Evolutionary conservation across 1,139 yeast genomes (phyloP).

Genomic region (Candida sanyaensis): DNA sequence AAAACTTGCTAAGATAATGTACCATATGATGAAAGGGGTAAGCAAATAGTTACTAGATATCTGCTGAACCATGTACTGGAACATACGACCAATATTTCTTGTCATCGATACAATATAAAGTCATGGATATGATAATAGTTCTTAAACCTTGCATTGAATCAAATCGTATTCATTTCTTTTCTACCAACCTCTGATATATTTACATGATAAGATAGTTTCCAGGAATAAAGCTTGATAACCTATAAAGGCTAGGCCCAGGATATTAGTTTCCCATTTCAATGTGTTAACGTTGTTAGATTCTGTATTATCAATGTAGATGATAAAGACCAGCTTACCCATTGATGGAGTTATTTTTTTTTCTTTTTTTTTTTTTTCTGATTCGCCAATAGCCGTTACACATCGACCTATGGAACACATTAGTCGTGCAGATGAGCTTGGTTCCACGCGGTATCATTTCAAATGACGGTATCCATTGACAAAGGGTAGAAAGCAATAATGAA

Average conservation of each 20-base stretch:
- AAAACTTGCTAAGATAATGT: conserved; percentile 53
- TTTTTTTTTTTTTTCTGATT: too few relatives aligned
- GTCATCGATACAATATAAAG: conserved; percentile 68
- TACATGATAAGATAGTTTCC: conserved; percentile 65
- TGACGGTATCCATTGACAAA: too few relatives aligned
- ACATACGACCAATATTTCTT: conserved; percentile 68
- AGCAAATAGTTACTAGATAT: conserved; percentile 72
- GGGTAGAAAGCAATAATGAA: too few relatives aligned
- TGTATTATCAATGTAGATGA: too few relatives aligned
- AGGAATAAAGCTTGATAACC: conserved; percentile 49
- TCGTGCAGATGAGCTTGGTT: too few relatives aligned
- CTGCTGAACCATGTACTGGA: conserved; percentile 45
- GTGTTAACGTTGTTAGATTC: too few relatives aligned
- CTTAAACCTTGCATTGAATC: conserved; percentile 54
- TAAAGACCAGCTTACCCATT: too few relatives aligned
- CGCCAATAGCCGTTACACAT: too few relatives aligned
- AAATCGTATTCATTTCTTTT: conserved; percentile 50
- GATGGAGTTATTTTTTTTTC: too few relatives aligned
- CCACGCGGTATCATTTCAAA: too few relatives aligned
- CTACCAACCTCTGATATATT: conserved; percentile 48
- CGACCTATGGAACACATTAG: too few relatives aligned
- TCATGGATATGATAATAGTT: conserved; percentile 60
- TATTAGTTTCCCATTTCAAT: too few relatives aligned
- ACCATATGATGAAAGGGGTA: conserved; percentile 77
- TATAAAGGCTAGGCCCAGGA: conserved; percentile 18